Percentiles rank a stretch among this genome's conserved stretches.
Conservation (phyloP, 306 rosid genomes). For the Arachis stenosperma region DNA sequence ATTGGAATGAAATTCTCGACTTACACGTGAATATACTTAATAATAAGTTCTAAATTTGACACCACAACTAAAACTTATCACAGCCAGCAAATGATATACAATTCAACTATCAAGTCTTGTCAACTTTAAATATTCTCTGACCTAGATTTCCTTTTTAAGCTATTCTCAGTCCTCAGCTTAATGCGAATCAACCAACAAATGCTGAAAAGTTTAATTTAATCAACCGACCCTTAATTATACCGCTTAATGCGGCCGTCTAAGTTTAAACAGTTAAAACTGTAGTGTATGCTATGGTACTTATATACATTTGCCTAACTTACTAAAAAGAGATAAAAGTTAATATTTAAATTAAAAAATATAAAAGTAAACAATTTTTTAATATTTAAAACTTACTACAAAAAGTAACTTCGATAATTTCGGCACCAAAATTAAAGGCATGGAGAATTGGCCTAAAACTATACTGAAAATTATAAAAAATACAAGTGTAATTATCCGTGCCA, state of each 20-base stretch:
- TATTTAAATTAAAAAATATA: too few relatives aligned
- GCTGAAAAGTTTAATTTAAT: constrained; percentile 4
- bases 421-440: too few relatives aligned
- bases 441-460: too few relatives aligned
- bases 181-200: constrained; percentile 1
- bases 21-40: background rate
- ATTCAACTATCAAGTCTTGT: background rate
- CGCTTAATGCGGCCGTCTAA: background rate
- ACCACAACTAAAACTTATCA: background rate
- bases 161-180: background rate
- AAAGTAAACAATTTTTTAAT: too few relatives aligned
- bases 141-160: background rate
- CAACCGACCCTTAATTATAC: background rate
- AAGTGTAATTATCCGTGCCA: too few relatives aligned
- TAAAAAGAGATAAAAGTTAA: too few relatives aligned
- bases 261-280: background rate
- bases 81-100: background rate
- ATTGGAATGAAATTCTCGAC: background rate
- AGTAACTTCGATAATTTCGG: too few relatives aligned
- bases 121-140: background rate
- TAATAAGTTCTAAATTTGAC: background rate
- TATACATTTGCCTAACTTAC: too few relatives aligned
- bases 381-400: too few relatives aligned
- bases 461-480: too few relatives aligned
- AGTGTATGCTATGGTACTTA: too few relatives aligned